Percentiles rank a stretch among this genome's conserved stretches.
phyloP scores from a whole-genome alignment of 2,329 filamentous ascomycete species.

The Tetracladium maxilliforme region DNA sequence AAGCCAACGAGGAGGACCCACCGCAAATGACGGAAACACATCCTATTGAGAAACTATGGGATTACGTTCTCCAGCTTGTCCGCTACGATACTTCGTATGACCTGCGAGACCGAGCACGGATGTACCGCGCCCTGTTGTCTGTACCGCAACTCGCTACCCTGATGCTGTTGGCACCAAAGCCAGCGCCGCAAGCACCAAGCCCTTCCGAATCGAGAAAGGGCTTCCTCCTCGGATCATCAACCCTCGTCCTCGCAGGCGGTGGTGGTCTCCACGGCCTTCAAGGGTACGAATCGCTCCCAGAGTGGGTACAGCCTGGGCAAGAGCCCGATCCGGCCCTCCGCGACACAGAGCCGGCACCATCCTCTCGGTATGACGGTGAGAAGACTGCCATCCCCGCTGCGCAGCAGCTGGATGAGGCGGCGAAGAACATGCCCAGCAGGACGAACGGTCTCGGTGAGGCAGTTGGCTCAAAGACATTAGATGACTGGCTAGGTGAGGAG shows the following conservation, averaged over 20 bases:
- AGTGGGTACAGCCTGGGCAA: constrained; percentile 68
- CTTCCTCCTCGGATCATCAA: constrained; percentile 70
- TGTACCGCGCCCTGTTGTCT: constrained; percentile 73
- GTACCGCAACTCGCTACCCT: constrained; percentile 80
- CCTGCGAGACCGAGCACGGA: constrained; percentile 75
- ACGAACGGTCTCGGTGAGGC: constrained; percentile 27
- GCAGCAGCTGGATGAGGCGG: constrained; percentile 47
- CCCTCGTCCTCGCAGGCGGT: constrained; percentile 68
- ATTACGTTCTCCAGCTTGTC: constrained; percentile 70
- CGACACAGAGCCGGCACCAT: constrained; percentile 33
- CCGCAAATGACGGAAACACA: constrained; percentile 35
- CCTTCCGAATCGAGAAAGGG: constrained; percentile 73
- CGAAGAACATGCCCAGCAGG: constrained; percentile 15
- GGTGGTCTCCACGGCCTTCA: constrained; percentile 57
- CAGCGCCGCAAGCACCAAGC: constrained; percentile 77
- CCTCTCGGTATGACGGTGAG: constrained; percentile 22
- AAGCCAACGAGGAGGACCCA: constrained; percentile 9
- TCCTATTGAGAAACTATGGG: constrained; percentile 65
- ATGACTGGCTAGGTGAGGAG: constrained; percentile 81
- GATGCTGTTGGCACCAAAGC: constrained; percentile 85
- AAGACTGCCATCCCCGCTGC: constrained; percentile 37
- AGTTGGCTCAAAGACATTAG: constrained; percentile 52
- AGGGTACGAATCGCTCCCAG: constrained; percentile 67
- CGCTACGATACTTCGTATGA: constrained; percentile 94
- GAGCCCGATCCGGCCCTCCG: constrained; percentile 68